These are phyloP conservation scores for Alternaria infectoria DNA, from an alignment of 2,329 filamentous ascomycete species.

Conservation along the genomic window DNA sequence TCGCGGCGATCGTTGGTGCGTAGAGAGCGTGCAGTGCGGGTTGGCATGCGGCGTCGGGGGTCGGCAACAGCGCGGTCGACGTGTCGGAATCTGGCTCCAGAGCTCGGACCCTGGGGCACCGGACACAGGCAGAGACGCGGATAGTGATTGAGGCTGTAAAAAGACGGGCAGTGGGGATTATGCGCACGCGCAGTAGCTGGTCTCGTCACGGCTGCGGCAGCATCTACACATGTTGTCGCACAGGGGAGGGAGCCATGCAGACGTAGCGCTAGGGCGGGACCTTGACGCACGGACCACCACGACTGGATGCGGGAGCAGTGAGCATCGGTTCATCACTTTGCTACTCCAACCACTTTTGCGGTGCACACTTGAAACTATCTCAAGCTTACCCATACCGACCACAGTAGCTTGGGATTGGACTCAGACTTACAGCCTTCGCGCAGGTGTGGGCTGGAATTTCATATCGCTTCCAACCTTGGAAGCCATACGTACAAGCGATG, in stretches of 20 bases:
- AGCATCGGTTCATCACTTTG: background rate
- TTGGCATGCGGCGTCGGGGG: slow-evolving; percentile 39
- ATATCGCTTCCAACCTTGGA: background rate
- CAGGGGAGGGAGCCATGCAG: slow-evolving; percentile 13
- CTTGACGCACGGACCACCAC: slow-evolving; percentile 11
- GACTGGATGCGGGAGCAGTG: slow-evolving; percentile 3
- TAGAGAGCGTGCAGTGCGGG: slow-evolving; percentile 26
- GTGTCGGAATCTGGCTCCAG: slow-evolving; percentile 30
- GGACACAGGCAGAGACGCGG: background rate
- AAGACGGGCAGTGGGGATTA: slow-evolving; percentile 1
- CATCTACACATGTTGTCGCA: slow-evolving; percentile 12
- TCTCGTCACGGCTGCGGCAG: slow-evolving; percentile 6
- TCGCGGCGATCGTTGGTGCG: slow-evolving; percentile 29
- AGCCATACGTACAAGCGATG: background rate
- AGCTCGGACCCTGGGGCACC: slow-evolving; percentile 27
- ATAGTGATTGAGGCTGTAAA: background rate
- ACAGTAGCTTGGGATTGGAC: too few species aligned
- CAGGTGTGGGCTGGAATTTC: background rate
- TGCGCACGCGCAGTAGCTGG: slow-evolving; percentile 7
- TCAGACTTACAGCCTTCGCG: background rate
- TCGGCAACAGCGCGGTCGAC: slow-evolving; percentile 28
- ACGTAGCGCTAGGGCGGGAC: slow-evolving; percentile 19
- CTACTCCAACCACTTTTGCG: background rate
- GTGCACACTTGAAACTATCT: background rate
- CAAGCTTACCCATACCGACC: background rate